phyloP scores from a whole-genome alignment of 805 yeast species.

The Spathaspora arborariae region DNA sequence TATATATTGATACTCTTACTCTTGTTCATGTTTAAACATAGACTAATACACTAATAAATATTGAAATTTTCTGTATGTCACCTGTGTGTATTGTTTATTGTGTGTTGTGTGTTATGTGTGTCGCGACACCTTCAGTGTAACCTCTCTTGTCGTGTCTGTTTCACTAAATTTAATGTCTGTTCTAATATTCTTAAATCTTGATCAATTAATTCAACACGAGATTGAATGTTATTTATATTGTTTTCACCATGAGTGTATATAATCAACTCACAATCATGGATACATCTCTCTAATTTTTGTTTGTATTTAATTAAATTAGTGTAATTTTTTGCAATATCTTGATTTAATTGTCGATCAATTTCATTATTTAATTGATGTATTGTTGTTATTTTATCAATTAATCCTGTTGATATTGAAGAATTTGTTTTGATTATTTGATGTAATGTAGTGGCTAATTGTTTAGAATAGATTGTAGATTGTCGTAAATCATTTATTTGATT shows the following conservation, averaged over 20 bases:
- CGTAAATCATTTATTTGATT: constrained; percentile 25
- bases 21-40: too few species aligned
- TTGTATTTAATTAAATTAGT: constrained; percentile 22
- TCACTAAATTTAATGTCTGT: constrained; percentile 34
- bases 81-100: background rate
- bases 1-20: background rate
- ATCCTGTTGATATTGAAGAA: constrained; percentile 13
- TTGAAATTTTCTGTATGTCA: background rate
- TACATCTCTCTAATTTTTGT: constrained; percentile 18
- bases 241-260: background rate
- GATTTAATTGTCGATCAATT: constrained; percentile 32
- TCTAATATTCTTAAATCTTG: constrained; percentile 72
- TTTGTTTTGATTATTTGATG: constrained; percentile 21
- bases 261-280: constrained; percentile 10
- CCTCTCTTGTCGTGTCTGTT: background rate
- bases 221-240: constrained; percentile 14
- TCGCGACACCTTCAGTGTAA: too few species aligned
- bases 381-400: constrained; percentile 36
- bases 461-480: constrained; percentile 22
- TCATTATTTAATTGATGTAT: constrained; percentile 36
- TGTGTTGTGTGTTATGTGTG: background rate
- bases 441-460: constrained; percentile 22
- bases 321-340: constrained; percentile 30
- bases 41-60: background rate
- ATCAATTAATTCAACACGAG: constrained; percentile 64